Conservation (phyloP, 371 early-diverging fungal genomes). For the Mortierella sp. region DNA sequence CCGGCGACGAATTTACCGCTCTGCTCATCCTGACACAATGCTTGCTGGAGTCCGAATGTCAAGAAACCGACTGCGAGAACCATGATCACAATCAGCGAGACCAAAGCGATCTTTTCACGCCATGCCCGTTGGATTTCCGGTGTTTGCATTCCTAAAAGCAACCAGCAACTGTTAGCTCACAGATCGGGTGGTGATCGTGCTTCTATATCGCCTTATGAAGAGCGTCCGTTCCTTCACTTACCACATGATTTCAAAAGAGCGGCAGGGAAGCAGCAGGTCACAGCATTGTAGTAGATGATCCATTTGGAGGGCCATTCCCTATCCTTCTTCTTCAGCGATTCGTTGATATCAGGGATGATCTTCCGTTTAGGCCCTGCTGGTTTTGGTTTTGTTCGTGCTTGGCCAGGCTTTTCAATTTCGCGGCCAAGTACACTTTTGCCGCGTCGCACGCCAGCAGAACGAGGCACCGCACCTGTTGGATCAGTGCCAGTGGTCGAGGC, state of each 20-base stretch:
- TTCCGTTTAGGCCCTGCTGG: slow-evolving; percentile 28
- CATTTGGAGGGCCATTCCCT: slow-evolving; percentile 57
- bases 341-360: slow-evolving; percentile 28
- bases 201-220: not conserved
- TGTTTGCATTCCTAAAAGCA: slow-evolving; percentile 47
- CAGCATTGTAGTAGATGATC: slow-evolving; percentile 62
- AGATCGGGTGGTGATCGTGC: too few species aligned
- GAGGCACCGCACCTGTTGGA: slow-evolving; percentile 18
- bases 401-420: slow-evolving; percentile 52
- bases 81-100: slow-evolving; percentile 74
- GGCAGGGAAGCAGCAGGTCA: slow-evolving; percentile 67
- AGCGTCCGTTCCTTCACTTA: slow-evolving; percentile 14
- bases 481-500: slow-evolving; percentile 50
- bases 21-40: slow-evolving; percentile 58
- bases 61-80: slow-evolving; percentile 81
- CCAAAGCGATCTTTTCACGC: slow-evolving; percentile 88
- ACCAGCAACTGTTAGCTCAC: not conserved
- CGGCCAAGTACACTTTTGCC: slow-evolving; percentile 54
- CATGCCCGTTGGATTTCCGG: slow-evolving; percentile 79
- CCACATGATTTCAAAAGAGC: slow-evolving; percentile 51
- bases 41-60: slow-evolving; percentile 77
- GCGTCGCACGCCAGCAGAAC: slow-evolving; percentile 30
- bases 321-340: slow-evolving; percentile 42
- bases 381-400: slow-evolving; percentile 27
- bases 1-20: slow-evolving; percentile 51